phyloP scores from a whole-genome alignment of 1,284 basidiomycete genomes.

The Rhizoctonia solani region DNA sequence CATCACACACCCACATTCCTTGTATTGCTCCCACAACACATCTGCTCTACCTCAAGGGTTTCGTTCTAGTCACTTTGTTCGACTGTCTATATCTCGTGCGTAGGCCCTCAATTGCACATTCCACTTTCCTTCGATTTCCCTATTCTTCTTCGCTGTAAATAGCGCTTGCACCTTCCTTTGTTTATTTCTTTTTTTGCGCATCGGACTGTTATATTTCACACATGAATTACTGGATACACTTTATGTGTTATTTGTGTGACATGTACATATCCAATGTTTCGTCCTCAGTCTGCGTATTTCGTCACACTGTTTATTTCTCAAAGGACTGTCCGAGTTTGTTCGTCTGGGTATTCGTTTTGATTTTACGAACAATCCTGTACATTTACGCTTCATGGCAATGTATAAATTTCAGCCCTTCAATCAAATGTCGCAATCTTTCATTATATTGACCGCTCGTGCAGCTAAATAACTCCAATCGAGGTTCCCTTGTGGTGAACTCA shows the following conservation, averaged over 20 bases:
- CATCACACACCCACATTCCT: conserved; percentile 9
- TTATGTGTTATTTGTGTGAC: background rate
- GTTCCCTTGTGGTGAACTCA: too few relatives aligned
- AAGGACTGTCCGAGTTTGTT: too few relatives aligned
- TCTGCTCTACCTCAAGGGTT: conserved; percentile 7
- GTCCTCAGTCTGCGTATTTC: conserved; percentile 8
- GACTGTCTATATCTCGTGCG: background rate
- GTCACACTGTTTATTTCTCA: background rate
- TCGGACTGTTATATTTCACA: background rate
- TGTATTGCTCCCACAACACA: conserved; percentile 11
- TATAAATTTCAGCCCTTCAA: background rate
- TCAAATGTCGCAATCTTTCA: background rate
- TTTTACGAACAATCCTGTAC: background rate
- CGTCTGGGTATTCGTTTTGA: background rate
- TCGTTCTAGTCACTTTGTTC: conserved; percentile 1
- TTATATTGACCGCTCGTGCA: too few relatives aligned
- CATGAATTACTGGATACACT: background rate
- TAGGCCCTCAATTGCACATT: background rate
- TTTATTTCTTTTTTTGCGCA: too few relatives aligned
- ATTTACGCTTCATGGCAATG: background rate
- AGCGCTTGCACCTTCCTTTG: too few relatives aligned
- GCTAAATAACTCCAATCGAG: too few relatives aligned
- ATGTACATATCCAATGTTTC: background rate
- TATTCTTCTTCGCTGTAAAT: background rate
- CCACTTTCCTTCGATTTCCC: conserved; percentile 28